A percentile compares a stretch with the other conserved stretches of the same genome.
phyloP scores from a whole-genome alignment of 2,329 filamentous ascomycete genomes.

The Juglanconis juglandina region DNA sequence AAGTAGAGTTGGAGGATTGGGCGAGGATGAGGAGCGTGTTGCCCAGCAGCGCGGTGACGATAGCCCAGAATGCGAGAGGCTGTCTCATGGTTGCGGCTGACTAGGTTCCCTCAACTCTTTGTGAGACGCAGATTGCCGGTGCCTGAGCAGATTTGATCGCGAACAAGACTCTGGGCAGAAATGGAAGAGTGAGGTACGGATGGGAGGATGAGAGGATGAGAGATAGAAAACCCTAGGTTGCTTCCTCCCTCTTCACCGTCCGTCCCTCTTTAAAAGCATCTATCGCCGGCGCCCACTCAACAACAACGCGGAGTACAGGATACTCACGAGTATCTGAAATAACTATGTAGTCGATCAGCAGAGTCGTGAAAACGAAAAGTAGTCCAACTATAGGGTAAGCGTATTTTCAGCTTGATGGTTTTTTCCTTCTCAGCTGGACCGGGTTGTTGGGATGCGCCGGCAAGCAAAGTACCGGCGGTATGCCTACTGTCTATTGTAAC shows the following conservation, averaged over 20 bases:
- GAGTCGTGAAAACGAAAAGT: neutral
- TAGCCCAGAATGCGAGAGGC: neutral
- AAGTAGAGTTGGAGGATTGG: constrained; percentile 18
- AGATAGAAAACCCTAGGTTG: no score
- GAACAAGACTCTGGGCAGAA: no score
- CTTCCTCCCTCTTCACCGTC: neutral
- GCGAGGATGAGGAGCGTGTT: neutral
- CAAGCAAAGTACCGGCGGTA: neutral
- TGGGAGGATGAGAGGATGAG: no score
- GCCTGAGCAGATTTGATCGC: neutral
- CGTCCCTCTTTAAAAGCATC: neutral
- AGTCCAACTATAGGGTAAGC: neutral
- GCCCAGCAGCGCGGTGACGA: neutral
- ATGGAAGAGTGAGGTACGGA: no score
- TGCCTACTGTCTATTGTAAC: neutral
- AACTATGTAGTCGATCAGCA: neutral
- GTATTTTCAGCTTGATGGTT: neutral
- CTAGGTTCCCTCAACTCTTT: neutral
- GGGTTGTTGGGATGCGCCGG: neutral
- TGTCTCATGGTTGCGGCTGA: neutral
- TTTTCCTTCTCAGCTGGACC: neutral
- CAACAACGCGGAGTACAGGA: neutral
- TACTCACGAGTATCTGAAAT: no score
- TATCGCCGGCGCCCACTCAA: neutral
- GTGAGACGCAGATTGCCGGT: neutral